phyloP scores from a whole-genome alignment of 306 rosid species.

The Cucumis hystrix region DNA sequence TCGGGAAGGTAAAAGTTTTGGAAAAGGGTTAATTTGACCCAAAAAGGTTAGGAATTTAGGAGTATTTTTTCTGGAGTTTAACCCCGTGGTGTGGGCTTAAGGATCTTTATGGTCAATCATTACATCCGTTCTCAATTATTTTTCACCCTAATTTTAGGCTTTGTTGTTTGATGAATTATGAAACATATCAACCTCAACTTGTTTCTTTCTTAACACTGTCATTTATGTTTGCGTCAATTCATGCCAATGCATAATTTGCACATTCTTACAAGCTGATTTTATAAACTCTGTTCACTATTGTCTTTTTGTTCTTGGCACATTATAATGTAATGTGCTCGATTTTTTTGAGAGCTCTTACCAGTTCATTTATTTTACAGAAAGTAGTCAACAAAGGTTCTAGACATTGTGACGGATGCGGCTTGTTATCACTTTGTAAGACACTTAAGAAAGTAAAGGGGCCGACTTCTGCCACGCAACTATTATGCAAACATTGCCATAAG shows the following conservation, averaged over 20 bases:
- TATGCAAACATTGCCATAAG: conserved; percentile 80
- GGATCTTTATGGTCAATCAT: not conserved
- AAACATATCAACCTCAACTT: not conserved
- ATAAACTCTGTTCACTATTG: not conserved
- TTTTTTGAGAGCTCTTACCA: conserved; percentile 12
- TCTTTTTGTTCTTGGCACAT: not conserved
- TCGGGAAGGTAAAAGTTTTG: not conserved
- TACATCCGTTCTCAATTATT: not conserved
- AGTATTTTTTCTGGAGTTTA: not conserved
- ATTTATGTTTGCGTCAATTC: not conserved
- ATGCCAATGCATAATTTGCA: not conserved
- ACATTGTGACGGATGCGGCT: conserved; percentile 71
- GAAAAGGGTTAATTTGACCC: not conserved
- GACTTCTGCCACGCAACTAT: conserved; percentile 26
- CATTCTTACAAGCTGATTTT: not conserved
- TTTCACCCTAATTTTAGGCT: not conserved
- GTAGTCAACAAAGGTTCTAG: conserved; percentile 19
- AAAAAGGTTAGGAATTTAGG: not conserved
- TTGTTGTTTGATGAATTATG: not conserved
- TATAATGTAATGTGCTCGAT: not conserved
- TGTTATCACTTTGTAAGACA: conserved; percentile 36
- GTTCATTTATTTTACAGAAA: conserved; percentile 40
- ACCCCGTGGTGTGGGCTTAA: not conserved
- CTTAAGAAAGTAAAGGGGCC: conserved; percentile 49
- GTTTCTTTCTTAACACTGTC: not conserved